Percentiles rank a stretch among this genome's conserved stretches.
Conservation (phyloP, 208 protist genomes). For the Acanthamoeba culbertsoni region DNA sequence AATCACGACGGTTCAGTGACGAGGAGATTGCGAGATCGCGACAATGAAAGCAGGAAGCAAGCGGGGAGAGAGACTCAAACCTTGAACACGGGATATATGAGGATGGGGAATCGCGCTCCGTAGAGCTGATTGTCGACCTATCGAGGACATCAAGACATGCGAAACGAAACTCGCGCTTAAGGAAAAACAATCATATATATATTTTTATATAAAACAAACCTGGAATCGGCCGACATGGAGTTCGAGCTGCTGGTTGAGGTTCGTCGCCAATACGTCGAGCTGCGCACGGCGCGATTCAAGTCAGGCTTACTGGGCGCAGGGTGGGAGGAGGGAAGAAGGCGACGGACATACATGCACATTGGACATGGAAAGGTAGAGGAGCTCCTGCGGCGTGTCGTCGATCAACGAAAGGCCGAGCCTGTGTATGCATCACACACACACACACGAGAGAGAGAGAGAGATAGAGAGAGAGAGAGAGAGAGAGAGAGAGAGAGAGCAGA, state of each 20-base stretch:
- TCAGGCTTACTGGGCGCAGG: neutral
- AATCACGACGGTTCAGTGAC: too few species aligned
- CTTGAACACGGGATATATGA: constrained; percentile 58
- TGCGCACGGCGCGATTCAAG: neutral
- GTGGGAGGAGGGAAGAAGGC: neutral
- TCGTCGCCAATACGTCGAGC: neutral
- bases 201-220: neutral
- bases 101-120: neutral
- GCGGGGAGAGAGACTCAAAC: neutral
- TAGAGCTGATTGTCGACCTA: constrained; percentile 56
- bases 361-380: constrained; percentile 1
- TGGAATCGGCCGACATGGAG: neutral
- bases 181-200: too few species aligned
- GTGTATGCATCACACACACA: neutral
- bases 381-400: constrained; percentile 47
- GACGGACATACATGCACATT: neutral
- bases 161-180: too few species aligned
- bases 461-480: neutral
- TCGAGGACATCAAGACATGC: neutral
- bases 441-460: neutral
- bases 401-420: constrained; percentile 26
- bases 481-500: neutral
- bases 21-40: too few species aligned
- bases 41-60: too few species aligned
- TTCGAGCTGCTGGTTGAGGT: constrained; percentile 34